Conservation (phyloP, 768 basidiomycete species). For the Phanerochaete sordida region DNA sequence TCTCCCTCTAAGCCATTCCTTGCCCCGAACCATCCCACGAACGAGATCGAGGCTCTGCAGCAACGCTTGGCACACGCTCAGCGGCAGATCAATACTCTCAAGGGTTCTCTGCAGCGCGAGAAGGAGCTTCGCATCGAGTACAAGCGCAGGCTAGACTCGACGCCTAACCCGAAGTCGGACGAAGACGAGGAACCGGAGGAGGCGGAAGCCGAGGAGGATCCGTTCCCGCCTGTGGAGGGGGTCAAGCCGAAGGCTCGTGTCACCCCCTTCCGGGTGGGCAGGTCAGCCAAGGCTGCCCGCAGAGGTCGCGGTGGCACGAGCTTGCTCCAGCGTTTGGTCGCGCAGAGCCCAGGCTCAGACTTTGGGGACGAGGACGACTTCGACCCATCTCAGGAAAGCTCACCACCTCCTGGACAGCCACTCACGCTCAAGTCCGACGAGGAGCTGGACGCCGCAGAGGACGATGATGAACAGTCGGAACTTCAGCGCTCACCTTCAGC, state of each 20-base stretch:
- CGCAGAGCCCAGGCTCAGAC: slow-evolving; percentile 48
- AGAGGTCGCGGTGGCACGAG: slow-evolving; percentile 49
- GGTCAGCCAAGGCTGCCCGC: slow-evolving; percentile 46
- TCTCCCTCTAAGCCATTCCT: slow-evolving; percentile 62
- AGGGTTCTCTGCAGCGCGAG: slow-evolving; percentile 75
- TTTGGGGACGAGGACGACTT: slow-evolving; percentile 35
- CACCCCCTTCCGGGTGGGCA: slow-evolving; percentile 56
- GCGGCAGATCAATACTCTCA: slow-evolving; percentile 79
- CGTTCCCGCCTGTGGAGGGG: slow-evolving; percentile 10
- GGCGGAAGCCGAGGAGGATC: slow-evolving; percentile 32
- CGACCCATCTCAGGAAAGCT: slow-evolving; percentile 8
- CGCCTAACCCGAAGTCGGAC: slow-evolving; percentile 35
- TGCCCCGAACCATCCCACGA: slow-evolving; percentile 69
- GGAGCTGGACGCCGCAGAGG: slow-evolving; percentile 35
- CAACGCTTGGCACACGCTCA: slow-evolving; percentile 84
- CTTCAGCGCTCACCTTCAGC: slow-evolving; percentile 36
- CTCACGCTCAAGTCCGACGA: slow-evolving; percentile 22
- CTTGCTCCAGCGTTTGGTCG: slow-evolving; percentile 61
- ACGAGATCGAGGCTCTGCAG: slow-evolving; percentile 79
- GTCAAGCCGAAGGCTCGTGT: slow-evolving; percentile 35
- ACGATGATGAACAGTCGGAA: slow-evolving; percentile 30
- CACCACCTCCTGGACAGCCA: slow-evolving; percentile 30
- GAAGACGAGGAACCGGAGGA: slow-evolving; percentile 48
- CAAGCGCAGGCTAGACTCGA: slow-evolving; percentile 47
- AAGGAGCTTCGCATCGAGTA: slow-evolving; percentile 77